Conservation (phyloP, 2,329 filamentous ascomycete species). For the Colletotrichum filicis region DNA sequence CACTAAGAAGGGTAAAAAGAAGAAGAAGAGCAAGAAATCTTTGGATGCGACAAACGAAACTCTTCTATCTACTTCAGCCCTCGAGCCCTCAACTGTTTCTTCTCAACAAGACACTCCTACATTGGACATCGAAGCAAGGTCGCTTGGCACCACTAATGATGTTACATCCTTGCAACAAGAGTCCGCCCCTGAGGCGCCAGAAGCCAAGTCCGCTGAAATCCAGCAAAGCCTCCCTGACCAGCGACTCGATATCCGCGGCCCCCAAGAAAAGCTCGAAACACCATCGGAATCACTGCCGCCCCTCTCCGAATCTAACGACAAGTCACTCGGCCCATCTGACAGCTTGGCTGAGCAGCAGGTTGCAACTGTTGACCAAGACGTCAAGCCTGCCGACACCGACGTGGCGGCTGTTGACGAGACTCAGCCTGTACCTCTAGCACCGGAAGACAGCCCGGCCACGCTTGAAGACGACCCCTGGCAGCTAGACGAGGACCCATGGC, state of each 20-base stretch:
- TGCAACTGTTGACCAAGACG: background rate
- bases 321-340: background rate
- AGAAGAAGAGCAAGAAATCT: constrained; percentile 44
- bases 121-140: background rate
- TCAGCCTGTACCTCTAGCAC: background rate
- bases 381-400: background rate
- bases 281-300: background rate
- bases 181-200: background rate
- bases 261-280: background rate
- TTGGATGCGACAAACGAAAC: background rate
- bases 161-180: background rate
- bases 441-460: background rate
- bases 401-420: background rate
- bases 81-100: background rate
- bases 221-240: background rate
- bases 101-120: background rate
- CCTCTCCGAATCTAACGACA: background rate
- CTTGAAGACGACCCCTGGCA: background rate
- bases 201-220: background rate
- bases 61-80: background rate
- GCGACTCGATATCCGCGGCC: background rate
- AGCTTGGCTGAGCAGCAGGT: background rate
- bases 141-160: background rate
- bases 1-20: constrained; percentile 45
- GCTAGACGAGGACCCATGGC: background rate